Conservation (phyloP, 768 basidiomycete genomes). For the Trametes meyenii region DNA sequence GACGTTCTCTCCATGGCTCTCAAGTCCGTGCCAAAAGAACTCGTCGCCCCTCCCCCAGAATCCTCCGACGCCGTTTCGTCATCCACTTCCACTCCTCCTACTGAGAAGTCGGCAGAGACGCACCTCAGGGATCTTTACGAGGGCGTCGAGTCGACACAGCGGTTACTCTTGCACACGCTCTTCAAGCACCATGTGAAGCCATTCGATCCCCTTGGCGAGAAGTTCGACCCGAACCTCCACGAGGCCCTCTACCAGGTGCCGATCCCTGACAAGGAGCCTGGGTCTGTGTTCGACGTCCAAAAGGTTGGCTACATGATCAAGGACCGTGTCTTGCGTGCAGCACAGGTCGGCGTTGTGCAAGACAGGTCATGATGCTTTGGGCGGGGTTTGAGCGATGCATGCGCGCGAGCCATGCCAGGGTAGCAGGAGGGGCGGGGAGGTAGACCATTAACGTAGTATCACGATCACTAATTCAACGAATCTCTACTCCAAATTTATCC, state of each 20-base stretch:
- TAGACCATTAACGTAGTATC: slow-evolving; percentile 28
- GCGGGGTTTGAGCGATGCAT: background rate
- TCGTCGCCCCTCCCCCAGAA: slow-evolving; percentile 33
- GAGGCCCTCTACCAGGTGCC: slow-evolving; percentile 96
- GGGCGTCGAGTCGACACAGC: slow-evolving; percentile 92
- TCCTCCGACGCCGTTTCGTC: slow-evolving; percentile 34
- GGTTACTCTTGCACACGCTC: slow-evolving; percentile 84
- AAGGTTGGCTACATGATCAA: slow-evolving; percentile 95
- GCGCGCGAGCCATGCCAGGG: background rate
- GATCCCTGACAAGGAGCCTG: slow-evolving; percentile 85
- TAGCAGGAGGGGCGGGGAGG: slow-evolving; percentile 12
- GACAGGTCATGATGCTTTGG: slow-evolving; percentile 45
- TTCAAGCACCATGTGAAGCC: slow-evolving; percentile 91
- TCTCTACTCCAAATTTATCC: slow-evolving; percentile 78
- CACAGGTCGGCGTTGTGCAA: slow-evolving; percentile 95
- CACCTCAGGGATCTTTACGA: slow-evolving; percentile 74
- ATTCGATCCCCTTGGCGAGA: slow-evolving; percentile 90
- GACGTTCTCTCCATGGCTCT: slow-evolving; percentile 88
- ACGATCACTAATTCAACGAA: slow-evolving; percentile 64
- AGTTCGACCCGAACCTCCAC: slow-evolving; percentile 93
- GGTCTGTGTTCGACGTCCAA: slow-evolving; percentile 88
- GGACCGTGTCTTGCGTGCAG: slow-evolving; percentile 88
- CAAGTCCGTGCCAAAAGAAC: slow-evolving; percentile 69
- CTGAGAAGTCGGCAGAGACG: slow-evolving; percentile 56
- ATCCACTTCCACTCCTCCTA: slow-evolving; percentile 27